These are phyloP conservation scores for Pseudopyricularia cyperi DNA, from an alignment of 2,329 filamentous ascomycete species.

Conservation along the genomic window DNA sequence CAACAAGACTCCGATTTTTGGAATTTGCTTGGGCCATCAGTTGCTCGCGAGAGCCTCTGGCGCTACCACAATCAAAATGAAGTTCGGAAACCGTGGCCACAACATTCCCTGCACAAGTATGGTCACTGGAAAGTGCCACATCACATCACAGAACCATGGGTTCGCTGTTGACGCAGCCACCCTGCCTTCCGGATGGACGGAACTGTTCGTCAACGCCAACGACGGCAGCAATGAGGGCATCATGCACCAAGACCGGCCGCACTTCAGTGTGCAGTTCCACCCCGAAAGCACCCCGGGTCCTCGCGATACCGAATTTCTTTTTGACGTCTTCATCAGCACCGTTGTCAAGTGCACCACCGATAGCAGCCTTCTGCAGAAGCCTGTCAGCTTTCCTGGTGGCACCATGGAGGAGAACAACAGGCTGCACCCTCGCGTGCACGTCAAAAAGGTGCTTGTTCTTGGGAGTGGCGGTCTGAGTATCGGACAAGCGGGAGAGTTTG, in stretches of 20 bases:
- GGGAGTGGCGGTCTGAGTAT: conserved; percentile 94
- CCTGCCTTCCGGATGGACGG: conserved; percentile 70
- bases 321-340: conserved; percentile 89
- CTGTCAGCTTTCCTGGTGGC: conserved; percentile 81
- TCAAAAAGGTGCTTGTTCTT: conserved; percentile 90
- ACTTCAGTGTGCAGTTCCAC: conserved; percentile 99
- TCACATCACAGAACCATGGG: conserved; percentile 97
- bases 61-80: conserved; percentile 85
- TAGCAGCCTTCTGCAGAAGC: conserved; percentile 50
- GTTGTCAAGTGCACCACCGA: conserved; percentile 62
- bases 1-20: conserved; percentile 78
- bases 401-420: conserved; percentile 66
- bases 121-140: conserved; percentile 93
- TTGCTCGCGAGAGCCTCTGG: conserved; percentile 80
- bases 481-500: conserved; percentile 95
- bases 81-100: conserved; percentile 96
- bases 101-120: conserved; percentile 97
- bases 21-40: conserved; percentile 93
- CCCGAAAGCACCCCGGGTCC: conserved; percentile 94
- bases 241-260: conserved; percentile 70
- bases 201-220: conserved; percentile 96
- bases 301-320: conserved; percentile 89
- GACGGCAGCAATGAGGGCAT: conserved; percentile 98
- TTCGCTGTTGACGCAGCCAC: conserved; percentile 77
- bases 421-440: conserved; percentile 63